Evolutionary conservation across 352 stramenopile species (phyloP).

Genomic region (Thraustochytrium sp.): DNA sequence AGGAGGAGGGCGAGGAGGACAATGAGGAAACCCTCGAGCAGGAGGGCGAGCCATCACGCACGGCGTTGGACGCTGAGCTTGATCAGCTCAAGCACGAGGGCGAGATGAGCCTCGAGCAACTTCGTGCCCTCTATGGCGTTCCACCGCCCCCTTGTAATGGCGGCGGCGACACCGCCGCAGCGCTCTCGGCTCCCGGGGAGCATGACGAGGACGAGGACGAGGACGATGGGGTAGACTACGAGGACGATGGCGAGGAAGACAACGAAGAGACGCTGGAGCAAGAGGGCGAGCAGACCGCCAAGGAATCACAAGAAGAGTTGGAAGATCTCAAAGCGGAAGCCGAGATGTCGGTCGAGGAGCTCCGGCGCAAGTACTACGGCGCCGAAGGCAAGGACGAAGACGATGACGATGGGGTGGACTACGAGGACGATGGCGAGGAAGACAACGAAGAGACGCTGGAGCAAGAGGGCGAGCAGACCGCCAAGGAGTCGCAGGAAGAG

Average conservation of each 20-base stretch:
- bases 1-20: slow-evolving; percentile 55
- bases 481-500: slow-evolving; percentile 63
- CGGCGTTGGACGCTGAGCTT: slow-evolving; percentile 58
- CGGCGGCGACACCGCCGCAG: too few species aligned
- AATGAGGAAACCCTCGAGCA: slow-evolving; percentile 55
- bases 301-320: slow-evolving; percentile 67
- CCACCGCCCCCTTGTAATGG: too few species aligned
- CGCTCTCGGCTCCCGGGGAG: background rate
- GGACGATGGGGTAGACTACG: slow-evolving; percentile 44
- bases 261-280: slow-evolving; percentile 47
- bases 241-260: slow-evolving; percentile 50
- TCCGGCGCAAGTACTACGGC: slow-evolving; percentile 53
- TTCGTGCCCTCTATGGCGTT: slow-evolving; percentile 62
- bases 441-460: slow-evolving; percentile 45
- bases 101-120: slow-evolving; percentile 69
- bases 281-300: slow-evolving; percentile 54
- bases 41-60: slow-evolving; percentile 47
- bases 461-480: slow-evolving; percentile 54
- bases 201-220: slow-evolving; percentile 48
- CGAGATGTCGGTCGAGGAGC: slow-evolving; percentile 83
- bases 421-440: slow-evolving; percentile 46
- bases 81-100: slow-evolving; percentile 63
- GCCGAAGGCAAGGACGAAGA: slow-evolving; percentile 7
- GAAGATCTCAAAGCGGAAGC: slow-evolving; percentile 73
- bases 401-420: slow-evolving; percentile 48